Conservation (phyloP, 441 rosid genomes). For the Aleurites moluccanus region DNA sequence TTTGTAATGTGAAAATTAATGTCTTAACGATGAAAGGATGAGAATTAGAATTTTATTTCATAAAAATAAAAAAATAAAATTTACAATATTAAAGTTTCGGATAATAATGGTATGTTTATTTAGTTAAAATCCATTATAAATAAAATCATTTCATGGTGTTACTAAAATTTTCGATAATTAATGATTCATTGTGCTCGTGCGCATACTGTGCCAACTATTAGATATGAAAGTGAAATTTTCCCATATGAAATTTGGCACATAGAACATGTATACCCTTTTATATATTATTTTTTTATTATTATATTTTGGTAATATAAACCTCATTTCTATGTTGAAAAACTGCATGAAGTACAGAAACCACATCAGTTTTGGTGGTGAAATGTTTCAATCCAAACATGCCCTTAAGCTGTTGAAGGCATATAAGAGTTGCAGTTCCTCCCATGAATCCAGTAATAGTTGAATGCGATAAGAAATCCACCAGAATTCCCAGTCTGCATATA, state of each 20-base stretch:
- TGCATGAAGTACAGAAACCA: constrained; percentile 58
- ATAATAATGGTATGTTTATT: too few species aligned
- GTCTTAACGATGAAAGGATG: too few species aligned
- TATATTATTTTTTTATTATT: neutral
- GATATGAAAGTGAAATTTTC: too few species aligned
- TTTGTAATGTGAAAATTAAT: neutral
- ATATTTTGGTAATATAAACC: constrained; percentile 30
- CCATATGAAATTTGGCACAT: neutral
- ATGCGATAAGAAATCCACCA: constrained; percentile 91
- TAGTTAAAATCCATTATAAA: too few species aligned
- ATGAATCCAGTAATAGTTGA: constrained; percentile 93
- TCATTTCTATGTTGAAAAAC: constrained; percentile 49
- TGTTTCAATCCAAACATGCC: constrained; percentile 66
- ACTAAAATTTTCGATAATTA: too few species aligned
- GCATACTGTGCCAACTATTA: too few species aligned
- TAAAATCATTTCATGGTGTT: too few species aligned
- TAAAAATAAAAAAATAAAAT: too few species aligned
- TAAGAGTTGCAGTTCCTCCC: constrained; percentile 81
- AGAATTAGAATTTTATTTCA: too few species aligned
- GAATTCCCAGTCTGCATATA: constrained; percentile 60
- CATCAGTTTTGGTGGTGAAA: constrained; percentile 72
- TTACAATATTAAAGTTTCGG: too few species aligned
- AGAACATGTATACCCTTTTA: neutral
- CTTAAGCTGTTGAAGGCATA: constrained; percentile 74
- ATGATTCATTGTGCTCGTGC: too few species aligned